These are phyloP conservation scores for Rutstroemia sydowiana DNA, from an alignment of 2,329 filamentous ascomycete species.

Conservation along the genomic window DNA sequence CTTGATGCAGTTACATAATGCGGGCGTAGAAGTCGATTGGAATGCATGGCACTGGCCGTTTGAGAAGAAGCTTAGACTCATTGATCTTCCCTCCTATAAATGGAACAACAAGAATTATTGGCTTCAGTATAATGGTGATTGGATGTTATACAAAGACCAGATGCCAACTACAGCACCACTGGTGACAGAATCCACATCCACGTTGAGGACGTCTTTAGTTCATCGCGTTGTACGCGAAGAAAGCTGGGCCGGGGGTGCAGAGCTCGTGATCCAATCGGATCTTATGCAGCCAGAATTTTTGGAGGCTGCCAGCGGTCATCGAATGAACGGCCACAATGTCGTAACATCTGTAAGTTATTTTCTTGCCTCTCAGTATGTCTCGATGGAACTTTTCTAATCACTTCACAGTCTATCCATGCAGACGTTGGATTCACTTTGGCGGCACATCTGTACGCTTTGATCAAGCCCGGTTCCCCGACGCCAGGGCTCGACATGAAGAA, in stretches of 20 bases:
- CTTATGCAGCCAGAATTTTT: constrained; percentile 35
- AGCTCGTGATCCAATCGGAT: constrained; percentile 45
- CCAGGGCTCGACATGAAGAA: constrained; percentile 50
- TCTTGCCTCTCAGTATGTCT: background rate
- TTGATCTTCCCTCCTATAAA: constrained; percentile 56
- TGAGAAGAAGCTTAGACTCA: constrained; percentile 46
- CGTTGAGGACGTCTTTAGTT: constrained; percentile 34
- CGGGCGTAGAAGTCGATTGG: constrained; percentile 58
- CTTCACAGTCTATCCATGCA: constrained; percentile 40
- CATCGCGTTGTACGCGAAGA: constrained; percentile 42
- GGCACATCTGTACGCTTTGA: constrained; percentile 45
- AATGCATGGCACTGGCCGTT: constrained; percentile 59
- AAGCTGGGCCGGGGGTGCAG: constrained; percentile 42
- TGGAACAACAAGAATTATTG: constrained; percentile 64
- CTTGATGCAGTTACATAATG: constrained; percentile 50
- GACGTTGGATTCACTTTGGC: constrained; percentile 52
- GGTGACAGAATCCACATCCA: constrained; percentile 36
- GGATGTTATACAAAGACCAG: constrained; percentile 39
- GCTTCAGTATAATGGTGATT: constrained; percentile 57
- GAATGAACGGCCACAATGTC: constrained; percentile 37
- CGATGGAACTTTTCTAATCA: constrained; percentile 40
- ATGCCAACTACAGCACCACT: constrained; percentile 49
- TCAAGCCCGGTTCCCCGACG: constrained; percentile 28
- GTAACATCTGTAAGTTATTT: background rate
- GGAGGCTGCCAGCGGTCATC: constrained; percentile 44